A percentile compares a stretch with the other conserved stretches of the same genome.
Conservation (phyloP, 1,284 basidiomycete genomes). For the Heterobasidion parviporum region DNA sequence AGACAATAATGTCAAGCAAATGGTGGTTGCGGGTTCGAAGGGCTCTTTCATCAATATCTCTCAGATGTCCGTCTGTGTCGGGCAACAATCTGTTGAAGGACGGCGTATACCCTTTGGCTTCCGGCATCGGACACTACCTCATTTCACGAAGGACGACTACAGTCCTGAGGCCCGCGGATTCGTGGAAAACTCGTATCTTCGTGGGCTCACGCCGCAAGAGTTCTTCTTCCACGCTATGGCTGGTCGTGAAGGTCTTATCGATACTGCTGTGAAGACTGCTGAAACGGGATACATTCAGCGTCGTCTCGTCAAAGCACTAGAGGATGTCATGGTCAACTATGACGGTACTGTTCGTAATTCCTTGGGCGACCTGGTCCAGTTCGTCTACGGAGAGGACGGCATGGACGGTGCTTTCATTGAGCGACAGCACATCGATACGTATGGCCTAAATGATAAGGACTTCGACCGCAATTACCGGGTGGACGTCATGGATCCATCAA, state of each 20-base stretch:
- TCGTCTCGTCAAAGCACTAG: constrained; percentile 94
- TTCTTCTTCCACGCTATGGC: constrained; percentile 99
- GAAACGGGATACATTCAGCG: constrained; percentile 99
- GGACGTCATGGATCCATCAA: constrained; percentile 79
- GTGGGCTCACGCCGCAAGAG: constrained; percentile 95
- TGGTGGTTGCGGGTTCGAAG: constrained; percentile 99
- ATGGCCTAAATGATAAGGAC: constrained; percentile 73
- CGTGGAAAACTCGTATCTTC: constrained; percentile 99
- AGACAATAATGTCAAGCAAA: constrained; percentile 99
- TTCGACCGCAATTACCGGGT: constrained; percentile 92
- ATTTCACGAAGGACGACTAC: constrained; percentile 99
- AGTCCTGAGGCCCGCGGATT: constrained; percentile 98
- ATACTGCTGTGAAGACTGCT: constrained; percentile 99
- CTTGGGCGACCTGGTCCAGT: constrained; percentile 91
- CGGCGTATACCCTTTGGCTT: constrained; percentile 98
- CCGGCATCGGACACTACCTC: constrained; percentile 91
- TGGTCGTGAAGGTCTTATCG: constrained; percentile 97
- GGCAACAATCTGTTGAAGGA: constrained; percentile 97
- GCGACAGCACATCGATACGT: constrained; percentile 88
- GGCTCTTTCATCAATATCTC: constrained; percentile 99
- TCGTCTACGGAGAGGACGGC: constrained; percentile 97
- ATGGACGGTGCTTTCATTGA: constrained; percentile 99
- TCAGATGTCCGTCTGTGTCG: constrained; percentile 99
- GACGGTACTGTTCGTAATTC: constrained; percentile 98
- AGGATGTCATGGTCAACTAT: constrained; percentile 96